Evolutionary conservation across 2,329 filamentous ascomycete species (phyloP), one percentile per base, ranked within the genome.

Genomic region (Geoglossum cookeanum): DNA sequence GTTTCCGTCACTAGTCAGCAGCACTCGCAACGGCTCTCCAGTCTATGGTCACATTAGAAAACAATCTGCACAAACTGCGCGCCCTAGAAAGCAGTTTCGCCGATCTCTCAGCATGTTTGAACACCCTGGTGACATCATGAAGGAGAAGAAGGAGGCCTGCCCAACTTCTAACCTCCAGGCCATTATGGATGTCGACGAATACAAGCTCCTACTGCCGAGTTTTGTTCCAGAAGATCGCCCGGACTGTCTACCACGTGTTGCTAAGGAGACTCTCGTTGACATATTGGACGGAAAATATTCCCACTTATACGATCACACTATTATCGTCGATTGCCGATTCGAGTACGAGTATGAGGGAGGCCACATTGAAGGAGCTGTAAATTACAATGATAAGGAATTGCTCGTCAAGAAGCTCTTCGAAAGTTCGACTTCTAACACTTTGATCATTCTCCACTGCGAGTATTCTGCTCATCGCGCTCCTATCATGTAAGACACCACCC

Each of bases 91-190:
- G 67, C 87, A 92, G 68, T 91, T 91, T 66, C 83, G 92, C 60
- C 83, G 92, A 62, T 94, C 91, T 29, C 74, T 96, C 66, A 97
- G 92, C 77, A 98, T 98, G 92, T 98, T 94, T 71, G 91, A 97
- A 72, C 82, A 85, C 68, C 85, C 90, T 3, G 85, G 80, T 62
- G 92, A 97, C 67, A 77, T 96, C 57, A 85, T 94, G 74, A 88
- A 87, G 71, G 76, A 83, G 58, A 88, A 89, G 68, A 74, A 84
- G 62, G 9, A 69, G 72, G 59, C 66, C 71, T 56, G 72, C 72
- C 68, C 72, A 63, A 74, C 78, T 59, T 77, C 75, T 64, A 72
- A 73, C 59, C 73, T 91, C 60, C 79, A 87, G 63, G 83, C 85
- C 47, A 84, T 91, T 58, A 87, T 86, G 79, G 89, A 94, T 67